These are phyloP conservation scores for Vachellia collinsii DNA, from an alignment of 306 rosid genomes.

Conservation along the genomic window DNA sequence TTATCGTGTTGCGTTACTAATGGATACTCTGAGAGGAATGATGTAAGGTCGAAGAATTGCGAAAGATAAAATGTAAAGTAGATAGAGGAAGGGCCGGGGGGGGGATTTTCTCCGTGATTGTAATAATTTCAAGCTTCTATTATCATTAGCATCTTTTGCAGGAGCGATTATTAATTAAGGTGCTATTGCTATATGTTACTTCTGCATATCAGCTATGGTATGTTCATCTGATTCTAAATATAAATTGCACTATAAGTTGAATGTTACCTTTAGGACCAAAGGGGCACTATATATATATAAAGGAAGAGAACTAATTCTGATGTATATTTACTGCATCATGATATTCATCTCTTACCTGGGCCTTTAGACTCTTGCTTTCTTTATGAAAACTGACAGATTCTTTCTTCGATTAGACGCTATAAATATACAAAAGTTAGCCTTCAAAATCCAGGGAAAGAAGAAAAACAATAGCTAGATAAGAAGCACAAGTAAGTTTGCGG, in stretches of 20 bases:
- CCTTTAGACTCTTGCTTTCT: conserved; percentile 1
- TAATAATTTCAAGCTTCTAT: neutral
- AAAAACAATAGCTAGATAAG: neutral
- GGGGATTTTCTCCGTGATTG: neutral
- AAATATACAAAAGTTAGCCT: neutral
- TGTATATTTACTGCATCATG: neutral
- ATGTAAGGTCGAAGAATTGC: neutral
- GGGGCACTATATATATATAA: neutral
- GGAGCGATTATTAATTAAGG: neutral
- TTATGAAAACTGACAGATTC: conserved; percentile 31
- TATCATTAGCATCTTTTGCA: neutral
- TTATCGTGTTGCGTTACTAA: neutral
- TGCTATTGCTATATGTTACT: neutral
- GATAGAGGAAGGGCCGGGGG: neutral
- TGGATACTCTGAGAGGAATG: neutral
- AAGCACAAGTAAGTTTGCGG: neutral
- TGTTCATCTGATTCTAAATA: no score
- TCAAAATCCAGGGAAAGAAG: neutral
- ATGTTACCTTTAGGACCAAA: no score
- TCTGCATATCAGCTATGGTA: neutral
- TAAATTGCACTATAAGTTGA: no score
- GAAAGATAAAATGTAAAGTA: neutral
- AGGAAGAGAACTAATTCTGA: conserved; percentile 20
- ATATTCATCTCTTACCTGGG: neutral
- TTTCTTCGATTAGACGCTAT: conserved; percentile 25